A percentile compares a stretch with the other conserved stretches of the same genome.
These are phyloP conservation scores for Aleurites moluccanus DNA, from an alignment of 441 rosid genomes.

Conservation along the genomic window DNA sequence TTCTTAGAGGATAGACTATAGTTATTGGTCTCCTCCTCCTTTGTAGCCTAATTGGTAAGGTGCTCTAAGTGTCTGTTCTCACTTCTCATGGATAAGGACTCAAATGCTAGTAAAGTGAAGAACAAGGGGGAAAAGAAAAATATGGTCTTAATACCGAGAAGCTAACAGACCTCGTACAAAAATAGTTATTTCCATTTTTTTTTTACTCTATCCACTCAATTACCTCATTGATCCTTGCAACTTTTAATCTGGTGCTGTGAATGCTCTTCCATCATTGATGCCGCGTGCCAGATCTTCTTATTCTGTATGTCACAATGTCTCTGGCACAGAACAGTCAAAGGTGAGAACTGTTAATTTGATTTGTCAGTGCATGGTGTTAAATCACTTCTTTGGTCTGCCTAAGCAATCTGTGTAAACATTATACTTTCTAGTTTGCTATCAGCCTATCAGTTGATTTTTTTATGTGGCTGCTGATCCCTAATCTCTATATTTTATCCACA, in stretches of 20 bases:
- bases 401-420: neutral
- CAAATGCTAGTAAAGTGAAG: neutral
- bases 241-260: too few species aligned
- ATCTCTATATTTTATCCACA: neutral
- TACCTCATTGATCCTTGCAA: too few species aligned
- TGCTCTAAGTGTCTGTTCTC: neutral
- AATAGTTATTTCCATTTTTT: neutral
- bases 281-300: too few species aligned
- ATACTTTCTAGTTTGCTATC: neutral
- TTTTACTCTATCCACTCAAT: neutral
- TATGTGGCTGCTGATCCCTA: neutral
- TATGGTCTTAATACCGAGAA: neutral
- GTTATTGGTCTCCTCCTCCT: neutral
- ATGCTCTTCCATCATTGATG: too few species aligned
- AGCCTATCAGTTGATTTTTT: neutral
- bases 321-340: too few species aligned
- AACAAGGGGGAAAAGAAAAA: neutral
- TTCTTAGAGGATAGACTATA: neutral
- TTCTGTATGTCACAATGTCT: too few species aligned
- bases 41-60: neutral
- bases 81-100: neutral
- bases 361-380: too few species aligned
- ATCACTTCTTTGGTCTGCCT: neutral
- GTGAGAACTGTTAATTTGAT: too few species aligned
- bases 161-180: too few species aligned